These are phyloP conservation scores for Aureobasidium namibiae DNA, from an alignment of 2,329 filamentous ascomycete species.

Conservation along the genomic window DNA sequence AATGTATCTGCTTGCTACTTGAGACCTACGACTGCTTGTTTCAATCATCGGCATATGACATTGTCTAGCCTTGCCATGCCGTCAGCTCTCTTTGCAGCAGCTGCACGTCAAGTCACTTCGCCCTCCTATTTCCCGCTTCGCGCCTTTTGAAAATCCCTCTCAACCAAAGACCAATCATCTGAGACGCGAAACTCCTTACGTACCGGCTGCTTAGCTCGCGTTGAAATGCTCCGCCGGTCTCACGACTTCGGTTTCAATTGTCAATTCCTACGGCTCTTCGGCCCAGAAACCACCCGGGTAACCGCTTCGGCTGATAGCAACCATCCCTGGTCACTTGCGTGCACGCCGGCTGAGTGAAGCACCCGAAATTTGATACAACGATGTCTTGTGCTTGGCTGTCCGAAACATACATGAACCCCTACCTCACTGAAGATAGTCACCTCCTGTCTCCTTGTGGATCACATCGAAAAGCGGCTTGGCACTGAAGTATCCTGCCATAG, in stretches of 20 bases:
- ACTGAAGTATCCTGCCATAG: constrained; percentile 59
- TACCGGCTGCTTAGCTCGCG: neutral
- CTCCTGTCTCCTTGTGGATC: constrained; percentile 52
- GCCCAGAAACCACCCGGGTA: neutral
- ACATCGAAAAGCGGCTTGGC: constrained; percentile 66
- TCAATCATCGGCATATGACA: too few species aligned
- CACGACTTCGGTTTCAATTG: neutral
- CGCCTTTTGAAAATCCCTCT: neutral
- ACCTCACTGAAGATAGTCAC: constrained; percentile 42
- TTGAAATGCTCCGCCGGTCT: neutral
- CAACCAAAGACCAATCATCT: neutral
- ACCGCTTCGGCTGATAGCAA: constrained; percentile 4
- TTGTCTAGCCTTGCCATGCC: neutral
- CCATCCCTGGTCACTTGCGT: neutral
- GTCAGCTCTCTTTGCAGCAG: neutral
- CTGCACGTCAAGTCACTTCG: neutral
- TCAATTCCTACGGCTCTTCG: neutral
- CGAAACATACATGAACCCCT: neutral
- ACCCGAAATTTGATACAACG: neutral
- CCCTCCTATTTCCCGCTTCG: neutral
- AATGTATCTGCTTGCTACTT: too few species aligned
- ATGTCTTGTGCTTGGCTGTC: neutral
- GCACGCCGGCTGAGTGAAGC: neutral
- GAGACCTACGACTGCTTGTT: too few species aligned
- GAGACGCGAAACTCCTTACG: neutral